These are phyloP conservation scores for Ceratocystis eucalypticola DNA, from an alignment of 2,329 filamentous ascomycete genomes.

Conservation along the genomic window DNA sequence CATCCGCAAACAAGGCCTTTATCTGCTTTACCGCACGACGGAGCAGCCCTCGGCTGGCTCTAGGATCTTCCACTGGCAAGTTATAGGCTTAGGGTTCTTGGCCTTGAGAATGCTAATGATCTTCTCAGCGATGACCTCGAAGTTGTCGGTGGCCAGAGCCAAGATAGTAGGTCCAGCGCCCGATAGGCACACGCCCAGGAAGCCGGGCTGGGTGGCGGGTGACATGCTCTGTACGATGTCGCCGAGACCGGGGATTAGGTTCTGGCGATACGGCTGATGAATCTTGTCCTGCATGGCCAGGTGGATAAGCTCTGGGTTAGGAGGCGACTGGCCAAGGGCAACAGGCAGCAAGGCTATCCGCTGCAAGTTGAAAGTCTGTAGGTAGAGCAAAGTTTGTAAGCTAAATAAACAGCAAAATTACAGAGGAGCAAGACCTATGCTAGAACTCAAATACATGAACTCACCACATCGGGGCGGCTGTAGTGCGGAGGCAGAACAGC, in stretches of 20 bases:
- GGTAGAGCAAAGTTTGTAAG: neutral
- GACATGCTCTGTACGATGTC: constrained; percentile 88
- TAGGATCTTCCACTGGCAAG: constrained; percentile 74
- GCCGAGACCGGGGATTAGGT: constrained; percentile 77
- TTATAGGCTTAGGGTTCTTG: constrained; percentile 40
- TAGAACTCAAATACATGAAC: constrained; percentile 25
- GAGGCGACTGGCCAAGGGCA: constrained; percentile 76
- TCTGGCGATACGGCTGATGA: constrained; percentile 90
- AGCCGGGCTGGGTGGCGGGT: constrained; percentile 69
- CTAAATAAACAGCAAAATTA: neutral
- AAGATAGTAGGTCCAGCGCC: constrained; percentile 92
- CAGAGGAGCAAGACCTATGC: neutral
- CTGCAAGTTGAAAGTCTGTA: constrained; percentile 80
- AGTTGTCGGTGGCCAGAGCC: constrained; percentile 80
- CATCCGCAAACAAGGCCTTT: neutral
- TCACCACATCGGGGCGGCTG: constrained; percentile 66
- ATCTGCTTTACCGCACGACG: constrained; percentile 29
- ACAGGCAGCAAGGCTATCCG: constrained; percentile 82
- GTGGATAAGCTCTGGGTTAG: constrained; percentile 86
- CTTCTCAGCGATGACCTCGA: constrained; percentile 68
- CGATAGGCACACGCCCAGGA: constrained; percentile 87
- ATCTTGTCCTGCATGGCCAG: constrained; percentile 98
- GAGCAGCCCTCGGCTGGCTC: constrained; percentile 67
- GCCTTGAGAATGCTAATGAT: constrained; percentile 62
- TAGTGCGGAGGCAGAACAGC: constrained; percentile 73